Percentiles rank a stretch among this genome's conserved stretches.
phyloP scores from a whole-genome alignment of 148 eudicot species.

The Agrostemma githago region DNA sequence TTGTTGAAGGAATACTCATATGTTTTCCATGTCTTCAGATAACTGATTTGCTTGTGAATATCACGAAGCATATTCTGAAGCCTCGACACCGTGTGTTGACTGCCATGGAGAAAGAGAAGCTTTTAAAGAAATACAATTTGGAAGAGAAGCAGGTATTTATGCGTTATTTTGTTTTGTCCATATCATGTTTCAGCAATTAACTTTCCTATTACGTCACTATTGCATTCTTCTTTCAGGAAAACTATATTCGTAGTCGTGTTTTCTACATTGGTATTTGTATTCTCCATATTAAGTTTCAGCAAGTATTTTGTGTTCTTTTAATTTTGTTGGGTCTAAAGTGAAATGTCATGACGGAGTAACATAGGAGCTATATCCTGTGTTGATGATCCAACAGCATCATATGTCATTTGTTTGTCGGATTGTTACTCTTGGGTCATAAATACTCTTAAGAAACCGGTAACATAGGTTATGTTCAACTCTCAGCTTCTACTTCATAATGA shows the following conservation, averaged over 20 bases:
- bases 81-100: slow-evolving; percentile 72
- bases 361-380: too few relatives aligned
- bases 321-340: too few relatives aligned
- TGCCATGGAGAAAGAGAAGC: slow-evolving; percentile 56
- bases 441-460: too few relatives aligned
- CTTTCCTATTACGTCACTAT: not conserved
- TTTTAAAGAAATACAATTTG: slow-evolving; percentile 64
- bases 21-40: slow-evolving; percentile 41
- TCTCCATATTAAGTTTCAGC: too few relatives aligned
- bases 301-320: too few relatives aligned
- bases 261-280: too few relatives aligned
- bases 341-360: too few relatives aligned
- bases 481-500: too few relatives aligned
- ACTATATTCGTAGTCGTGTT: not conserved
- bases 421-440: too few relatives aligned
- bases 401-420: too few relatives aligned
- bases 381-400: too few relatives aligned
- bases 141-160: slow-evolving; percentile 72
- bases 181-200: not conserved
- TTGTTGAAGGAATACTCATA: not conserved
- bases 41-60: slow-evolving; percentile 81
- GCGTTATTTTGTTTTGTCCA: not conserved
- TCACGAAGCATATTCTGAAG: slow-evolving; percentile 77
- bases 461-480: too few relatives aligned
- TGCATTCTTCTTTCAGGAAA: not conserved